Evolutionary conservation across 495 filamentous ascomycete species (phyloP), one percentile per base, ranked within the genome.

Genomic region (Penicillium riverlandense): DNA sequence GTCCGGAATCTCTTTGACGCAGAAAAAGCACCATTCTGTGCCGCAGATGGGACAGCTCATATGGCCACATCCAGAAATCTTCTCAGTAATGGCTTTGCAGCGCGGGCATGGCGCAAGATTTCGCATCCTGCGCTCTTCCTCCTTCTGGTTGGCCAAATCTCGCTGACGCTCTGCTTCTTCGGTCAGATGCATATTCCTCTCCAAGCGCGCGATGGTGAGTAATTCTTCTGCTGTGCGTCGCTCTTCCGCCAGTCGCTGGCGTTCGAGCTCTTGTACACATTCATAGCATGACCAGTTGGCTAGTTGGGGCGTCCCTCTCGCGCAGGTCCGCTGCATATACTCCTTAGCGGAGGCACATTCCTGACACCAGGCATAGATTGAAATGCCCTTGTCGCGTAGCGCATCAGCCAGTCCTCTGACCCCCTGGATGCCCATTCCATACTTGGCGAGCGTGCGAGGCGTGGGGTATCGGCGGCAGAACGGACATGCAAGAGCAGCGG

Each of bases 361-460:
- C 8, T 4, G 16, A 43, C 70, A 74, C 64, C 69, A 72, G 7
- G 52, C 67, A 35, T 61, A 68, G 1, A 72, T 61, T 64, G 64
- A 71, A n/a, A 33, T 28, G 6, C 64, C 66, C 2, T 37, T 29
- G n/a, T 67, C 57, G 8, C 43, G 40, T 22, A 70, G 50, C 9
- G 63, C 69, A 3, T 39, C 38, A 12, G 29, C 33, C 28, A 67
- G 40, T 35, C 54, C 54, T 1, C 48, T 53, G 11, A 69, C 43
- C 2, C 41, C 38, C 11, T 48, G 51, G 10, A 49, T 39, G 1
- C 46, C 47, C 29, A 42, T 44, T 5, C 53, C 53, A 38, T 62
- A 61, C 16, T 49, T 57, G 8, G 48, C 30, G 6, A 70, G 42
- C 7, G 54, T 59, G 30, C 51, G 54, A 7, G 58, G 40, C n/a